phyloP scores from a whole-genome alignment of 2,329 filamentous ascomycete species.

The Scedosporium dehoogii region DNA sequence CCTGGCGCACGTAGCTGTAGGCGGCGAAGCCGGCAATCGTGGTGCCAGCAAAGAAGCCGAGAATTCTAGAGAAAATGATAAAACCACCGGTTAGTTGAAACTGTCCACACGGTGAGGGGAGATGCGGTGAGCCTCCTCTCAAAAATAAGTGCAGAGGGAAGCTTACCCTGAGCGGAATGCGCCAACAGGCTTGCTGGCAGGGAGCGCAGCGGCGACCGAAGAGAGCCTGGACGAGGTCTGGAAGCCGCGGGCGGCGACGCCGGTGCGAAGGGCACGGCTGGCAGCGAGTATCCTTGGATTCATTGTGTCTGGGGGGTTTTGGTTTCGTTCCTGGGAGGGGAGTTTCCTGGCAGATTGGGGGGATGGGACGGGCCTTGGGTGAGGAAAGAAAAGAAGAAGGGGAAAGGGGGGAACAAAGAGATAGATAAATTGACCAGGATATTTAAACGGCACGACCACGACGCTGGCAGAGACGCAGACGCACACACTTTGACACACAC shows the following conservation, averaged over 20 bases:
- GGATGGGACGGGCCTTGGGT: conserved; percentile 3
- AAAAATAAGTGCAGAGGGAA: neutral
- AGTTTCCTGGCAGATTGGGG: neutral
- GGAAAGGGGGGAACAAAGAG: neutral
- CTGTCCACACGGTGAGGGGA: neutral
- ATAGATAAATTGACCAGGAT: neutral
- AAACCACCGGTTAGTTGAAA: neutral
- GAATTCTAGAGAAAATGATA: conserved; percentile 46
- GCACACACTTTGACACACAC: neutral
- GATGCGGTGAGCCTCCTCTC: conserved; percentile 4
- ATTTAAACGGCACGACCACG: neutral
- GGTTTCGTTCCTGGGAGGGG: neutral
- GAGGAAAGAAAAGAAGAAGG: neutral
- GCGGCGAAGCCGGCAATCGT: conserved; percentile 69
- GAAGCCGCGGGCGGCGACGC: conserved; percentile 25
- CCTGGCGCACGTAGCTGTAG: conserved; percentile 86
- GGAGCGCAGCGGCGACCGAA: conserved; percentile 34
- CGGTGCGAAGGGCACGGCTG: conserved; percentile 24
- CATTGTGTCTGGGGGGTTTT: conserved; percentile 7
- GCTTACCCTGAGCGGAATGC: conserved; percentile 52
- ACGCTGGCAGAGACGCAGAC: neutral
- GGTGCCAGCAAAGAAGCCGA: conserved; percentile 83
- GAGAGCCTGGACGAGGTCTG: conserved; percentile 39
- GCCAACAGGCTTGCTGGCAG: conserved; percentile 48
- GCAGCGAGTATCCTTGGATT: conserved; percentile 7